Evolutionary conservation across 1,139 yeast species (phyloP), one percentile per base, ranked within the genome.

Genomic region (Kodamaea suecica): DNA sequence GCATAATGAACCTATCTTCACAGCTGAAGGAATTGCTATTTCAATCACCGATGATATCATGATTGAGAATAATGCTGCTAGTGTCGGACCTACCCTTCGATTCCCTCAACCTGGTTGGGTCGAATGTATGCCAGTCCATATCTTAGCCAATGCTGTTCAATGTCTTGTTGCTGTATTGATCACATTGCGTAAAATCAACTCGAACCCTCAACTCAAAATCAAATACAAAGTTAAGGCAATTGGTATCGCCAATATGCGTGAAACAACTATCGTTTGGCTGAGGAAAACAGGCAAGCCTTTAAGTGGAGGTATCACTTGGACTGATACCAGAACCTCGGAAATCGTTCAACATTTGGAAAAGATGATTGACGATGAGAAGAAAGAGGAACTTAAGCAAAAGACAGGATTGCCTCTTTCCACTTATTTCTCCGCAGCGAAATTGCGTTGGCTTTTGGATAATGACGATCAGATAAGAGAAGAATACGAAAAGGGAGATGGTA

Each of bases 181-280:
- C 35, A 66, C 80, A 12, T 64, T 82, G 48, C 70, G 82, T 40
- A 70, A 68, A 42, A 58, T 79, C 45, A 82, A 82, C 60, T 74
- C 77, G 45, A 66, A 66, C 35, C 68, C 73, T 1, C 63, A 66
- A 35, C 64, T 71, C 41, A 62, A 71, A 45, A 59, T 72, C 39
- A 75, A 72, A 42, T 81, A 77, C 59, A 68, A 64, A 48, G 74
- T 83, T 38, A 72, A 54, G 38, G 73, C 82, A 36, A 74, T 90
- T 48, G 96, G 97, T 30, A 78, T 90, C 50, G 94, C 97, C 41
- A 90, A 88, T 63, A 94, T 90, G 92, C 78, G 97, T 57, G 97
- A 90, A 63, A 88, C 97, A 30, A 84, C 96, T 21, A 76, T 90
- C 39, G 82, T 90, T 35, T 90, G 97, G 97, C 82, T 87, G 38